phyloP scores from a whole-genome alignment of 1,139 yeast species.

The Nadsonia commutata region DNA sequence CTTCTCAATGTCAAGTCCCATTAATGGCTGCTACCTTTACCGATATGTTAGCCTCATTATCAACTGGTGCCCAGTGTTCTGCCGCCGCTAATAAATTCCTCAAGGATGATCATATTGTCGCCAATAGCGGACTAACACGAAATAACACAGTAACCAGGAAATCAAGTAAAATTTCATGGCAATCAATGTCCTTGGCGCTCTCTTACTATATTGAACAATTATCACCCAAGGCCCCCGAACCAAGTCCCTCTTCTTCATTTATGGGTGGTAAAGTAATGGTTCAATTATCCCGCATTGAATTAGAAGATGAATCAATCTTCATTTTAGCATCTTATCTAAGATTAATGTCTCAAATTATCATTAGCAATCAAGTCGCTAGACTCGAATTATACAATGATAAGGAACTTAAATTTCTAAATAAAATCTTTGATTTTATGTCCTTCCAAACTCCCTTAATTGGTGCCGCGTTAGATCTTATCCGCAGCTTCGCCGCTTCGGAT shows the following conservation, averaged over 20 bases:
- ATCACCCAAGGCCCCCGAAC: constrained; percentile 2
- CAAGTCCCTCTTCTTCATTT: constrained; percentile 6
- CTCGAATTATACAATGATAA: constrained; percentile 23
- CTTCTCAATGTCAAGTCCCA: constrained; percentile 68
- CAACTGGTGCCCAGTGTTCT: constrained; percentile 45
- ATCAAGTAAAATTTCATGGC: constrained; percentile 4
- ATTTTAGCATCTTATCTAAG: constrained; percentile 60
- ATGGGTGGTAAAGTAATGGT: constrained; percentile 11
- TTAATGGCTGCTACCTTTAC: constrained; percentile 75
- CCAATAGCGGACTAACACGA: constrained; percentile 2
- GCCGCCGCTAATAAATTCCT: constrained; percentile 30
- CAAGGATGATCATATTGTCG: constrained; percentile 9
- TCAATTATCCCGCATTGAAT: constrained; percentile 26
- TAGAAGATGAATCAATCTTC: constrained; percentile 72
- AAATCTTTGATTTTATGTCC: constrained; percentile 33
- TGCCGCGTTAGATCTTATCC: constrained; percentile 35
- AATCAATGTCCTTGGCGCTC: constrained; percentile 4
- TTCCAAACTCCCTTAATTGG: constrained; percentile 41
- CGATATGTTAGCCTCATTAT: constrained; percentile 59
- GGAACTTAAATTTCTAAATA: constrained; percentile 18
- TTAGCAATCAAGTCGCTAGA: constrained; percentile 28
- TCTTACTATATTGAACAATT: constrained; percentile 4
- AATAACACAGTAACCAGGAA: constrained; percentile 1
- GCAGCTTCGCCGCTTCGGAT: constrained; percentile 36
- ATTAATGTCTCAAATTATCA: constrained; percentile 35